Percentiles rank a stretch among this genome's conserved stretches.
These are phyloP conservation scores for Didymella sp. DNA, from an alignment of 2,329 filamentous ascomycete genomes.

Conservation along the genomic window DNA sequence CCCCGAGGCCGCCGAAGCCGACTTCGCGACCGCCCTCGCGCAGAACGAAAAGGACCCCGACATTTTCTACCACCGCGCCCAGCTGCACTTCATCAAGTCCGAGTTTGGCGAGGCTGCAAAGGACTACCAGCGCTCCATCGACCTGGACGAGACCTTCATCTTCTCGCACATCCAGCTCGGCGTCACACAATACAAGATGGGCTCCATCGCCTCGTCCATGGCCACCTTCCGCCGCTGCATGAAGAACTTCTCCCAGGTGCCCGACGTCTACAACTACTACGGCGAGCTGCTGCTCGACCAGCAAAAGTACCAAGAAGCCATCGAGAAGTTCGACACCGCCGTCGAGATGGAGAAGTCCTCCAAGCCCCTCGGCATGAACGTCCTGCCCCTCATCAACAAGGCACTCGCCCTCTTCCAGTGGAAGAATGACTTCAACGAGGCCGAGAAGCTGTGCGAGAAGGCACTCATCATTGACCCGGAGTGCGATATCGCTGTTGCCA, in stretches of 20 bases:
- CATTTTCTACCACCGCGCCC: constrained; percentile 98
- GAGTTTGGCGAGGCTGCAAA: constrained; percentile 94
- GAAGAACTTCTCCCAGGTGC: constrained; percentile 97
- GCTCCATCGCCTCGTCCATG: constrained; percentile 96
- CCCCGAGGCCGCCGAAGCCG: constrained; percentile 82
- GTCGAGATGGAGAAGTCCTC: constrained; percentile 97
- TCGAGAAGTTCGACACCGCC: constrained; percentile 98
- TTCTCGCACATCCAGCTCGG: constrained; percentile 99
- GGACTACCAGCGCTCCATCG: constrained; percentile 99
- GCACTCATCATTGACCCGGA: constrained; percentile 97
- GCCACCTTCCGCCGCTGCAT: constrained; percentile 96
- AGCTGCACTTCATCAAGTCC: constrained; percentile 96
- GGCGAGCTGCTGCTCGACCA: constrained; percentile 96
- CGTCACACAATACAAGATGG: constrained; percentile 99
- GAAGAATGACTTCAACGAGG: constrained; percentile 95
- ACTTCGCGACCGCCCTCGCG: constrained; percentile 84
- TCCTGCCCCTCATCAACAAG: constrained; percentile 97
- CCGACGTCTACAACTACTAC: constrained; percentile 99
- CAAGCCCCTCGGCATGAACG: constrained; percentile 96
- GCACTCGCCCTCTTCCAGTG: constrained; percentile 96
- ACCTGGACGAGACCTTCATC: constrained; percentile 94
- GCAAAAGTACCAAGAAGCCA: constrained; percentile 91
- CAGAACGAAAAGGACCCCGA: constrained; percentile 91
- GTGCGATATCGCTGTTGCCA: constrained; percentile 97
- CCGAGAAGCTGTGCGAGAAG: constrained; percentile 96